Conservation (phyloP, 176 grass and related monocot species). For the Neostapfia colusana region DNA sequence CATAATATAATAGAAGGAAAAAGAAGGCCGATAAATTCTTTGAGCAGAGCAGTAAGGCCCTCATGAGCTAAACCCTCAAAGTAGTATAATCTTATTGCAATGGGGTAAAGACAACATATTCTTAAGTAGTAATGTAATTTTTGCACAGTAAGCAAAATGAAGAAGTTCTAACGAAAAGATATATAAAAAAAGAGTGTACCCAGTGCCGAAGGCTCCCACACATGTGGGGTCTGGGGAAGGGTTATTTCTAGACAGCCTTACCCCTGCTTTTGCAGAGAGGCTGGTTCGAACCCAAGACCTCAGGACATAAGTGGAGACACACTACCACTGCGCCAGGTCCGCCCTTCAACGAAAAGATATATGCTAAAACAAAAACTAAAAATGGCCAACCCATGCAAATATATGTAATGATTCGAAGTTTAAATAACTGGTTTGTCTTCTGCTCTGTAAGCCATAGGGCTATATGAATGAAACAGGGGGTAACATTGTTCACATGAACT, state of each 20-base stretch:
- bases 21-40: not conserved
- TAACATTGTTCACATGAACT: conserved; percentile 16
- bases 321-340: too few species aligned
- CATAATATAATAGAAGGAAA: not conserved
- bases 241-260: too few species aligned
- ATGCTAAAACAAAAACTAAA: conserved; percentile 5
- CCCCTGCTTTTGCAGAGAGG: too few species aligned
- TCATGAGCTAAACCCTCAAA: conserved; percentile 25
- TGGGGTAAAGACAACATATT: not conserved
- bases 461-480: not conserved
- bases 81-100: not conserved
- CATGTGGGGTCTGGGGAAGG: too few species aligned
- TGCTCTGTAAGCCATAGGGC: conserved; percentile 10
- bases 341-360: conserved; percentile 13
- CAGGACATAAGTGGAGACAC: too few species aligned
- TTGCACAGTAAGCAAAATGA: not conserved
- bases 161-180: conserved; percentile 15
- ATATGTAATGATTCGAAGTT: not conserved
- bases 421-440: conserved; percentile 12
- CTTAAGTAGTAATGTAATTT: not conserved
- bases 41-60: conserved; percentile 1
- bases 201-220: too few species aligned
- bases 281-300: too few species aligned
- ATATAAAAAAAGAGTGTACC: too few species aligned
- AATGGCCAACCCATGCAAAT: conserved; percentile 12